phyloP scores from a whole-genome alignment of 208 protist genomes.

The Perkinsela sp. region DNA sequence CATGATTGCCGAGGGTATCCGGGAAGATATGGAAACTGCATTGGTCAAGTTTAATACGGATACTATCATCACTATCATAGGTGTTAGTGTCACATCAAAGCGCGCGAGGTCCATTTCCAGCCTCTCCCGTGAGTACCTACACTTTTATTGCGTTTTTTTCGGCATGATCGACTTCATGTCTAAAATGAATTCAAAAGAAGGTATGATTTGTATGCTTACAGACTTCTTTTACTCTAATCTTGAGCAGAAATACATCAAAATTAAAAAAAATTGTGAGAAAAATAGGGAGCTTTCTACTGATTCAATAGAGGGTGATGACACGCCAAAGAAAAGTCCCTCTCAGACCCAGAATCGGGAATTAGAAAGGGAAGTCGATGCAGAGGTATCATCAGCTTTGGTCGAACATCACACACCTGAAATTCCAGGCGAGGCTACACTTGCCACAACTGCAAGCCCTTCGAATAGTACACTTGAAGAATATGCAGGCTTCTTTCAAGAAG shows the following conservation, averaged over 20 bases:
- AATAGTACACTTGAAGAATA: neutral
- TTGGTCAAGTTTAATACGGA: neutral
- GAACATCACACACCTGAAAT: neutral
- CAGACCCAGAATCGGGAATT: neutral
- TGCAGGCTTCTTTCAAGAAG: neutral
- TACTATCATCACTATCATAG: neutral
- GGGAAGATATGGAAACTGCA: neutral
- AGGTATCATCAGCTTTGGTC: neutral
- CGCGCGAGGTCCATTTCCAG: neutral
- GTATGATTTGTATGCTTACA: neutral
- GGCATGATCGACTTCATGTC: neutral
- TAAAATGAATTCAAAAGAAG: neutral
- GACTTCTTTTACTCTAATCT: slow-evolving; percentile 1
- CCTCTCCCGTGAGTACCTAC: neutral
- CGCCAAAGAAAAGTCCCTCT: neutral
- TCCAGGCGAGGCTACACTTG: neutral
- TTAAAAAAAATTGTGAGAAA: neutral
- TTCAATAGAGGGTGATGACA: neutral
- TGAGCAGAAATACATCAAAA: neutral
- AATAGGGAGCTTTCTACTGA: no score
- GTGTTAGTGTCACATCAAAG: neutral
- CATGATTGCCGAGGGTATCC: neutral
- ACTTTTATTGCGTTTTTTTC: neutral
- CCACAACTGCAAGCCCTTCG: neutral
- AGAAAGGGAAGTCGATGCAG: neutral